Base-by-base conservation (phyloP, 441 rosid genomes). In the Gossypium gossypioides region DNA sequence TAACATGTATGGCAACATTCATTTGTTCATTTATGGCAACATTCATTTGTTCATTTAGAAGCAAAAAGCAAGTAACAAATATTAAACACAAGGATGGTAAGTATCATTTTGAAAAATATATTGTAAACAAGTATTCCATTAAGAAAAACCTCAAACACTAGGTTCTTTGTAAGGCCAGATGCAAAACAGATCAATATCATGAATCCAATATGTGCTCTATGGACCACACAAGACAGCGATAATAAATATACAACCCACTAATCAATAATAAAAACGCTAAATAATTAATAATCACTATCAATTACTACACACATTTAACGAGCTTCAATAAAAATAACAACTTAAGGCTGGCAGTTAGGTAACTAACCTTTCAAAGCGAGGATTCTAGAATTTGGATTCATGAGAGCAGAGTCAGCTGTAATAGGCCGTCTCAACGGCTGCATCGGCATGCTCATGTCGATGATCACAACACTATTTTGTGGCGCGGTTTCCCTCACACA, bases 381-480 rank as follows among this genome's bases (percentile, higher is more conserved):
- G 72, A 93, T 91, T 84, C 91, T 89, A 21, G 95, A 81, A 80
- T 86, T 86, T 1, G 98, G 98, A 81, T 93, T 91, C 98, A 93
- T 93, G 32, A 93, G 90, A 10, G 98, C 97, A 0, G 98, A 93
- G 67, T 93, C 98, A 1, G 98, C 98, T 25, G 97, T 92, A 65
- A 94, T 94, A 32, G 99, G 97, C 68, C 97, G 86, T 72, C 99
- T 82, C 81, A 94, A 64, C 5, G 99, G 99, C 89, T 94, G 99
- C 86, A 80, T 88, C 34, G 99, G 99, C 96, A 87, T 85, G 72
- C 77, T 89, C 99, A 94, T 94, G 78, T 94, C 97, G 3, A 92
- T 77, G 76, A 92, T 92, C 37, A 94, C 99, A 56, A 94, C 97
- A 52, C 97, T 90, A 80, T 94, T 94, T 84, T 94, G 99, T 0